These are phyloP conservation scores for Aspergillus neoniger DNA, from an alignment of 2,329 filamentous ascomycete species.

Conservation along the genomic window DNA sequence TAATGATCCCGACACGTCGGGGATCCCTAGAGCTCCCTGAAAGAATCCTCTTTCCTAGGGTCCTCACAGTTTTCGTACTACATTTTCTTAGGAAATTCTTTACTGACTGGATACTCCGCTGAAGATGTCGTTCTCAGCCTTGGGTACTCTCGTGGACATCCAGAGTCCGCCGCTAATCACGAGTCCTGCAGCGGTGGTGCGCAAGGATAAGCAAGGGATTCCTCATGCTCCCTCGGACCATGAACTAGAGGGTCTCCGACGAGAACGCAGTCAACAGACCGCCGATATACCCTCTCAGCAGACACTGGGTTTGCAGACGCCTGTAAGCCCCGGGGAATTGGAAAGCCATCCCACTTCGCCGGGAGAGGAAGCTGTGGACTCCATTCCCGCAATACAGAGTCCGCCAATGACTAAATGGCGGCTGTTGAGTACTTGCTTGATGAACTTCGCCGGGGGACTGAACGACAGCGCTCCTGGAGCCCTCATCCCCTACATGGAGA, in stretches of 20 bases:
- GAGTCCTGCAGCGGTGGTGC: slow-evolving; percentile 41
- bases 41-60: not conserved
- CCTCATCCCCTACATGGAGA: slow-evolving; percentile 78
- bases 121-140: slow-evolving; percentile 38
- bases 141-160: slow-evolving; percentile 47
- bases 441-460: slow-evolving; percentile 69
- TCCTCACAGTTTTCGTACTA: not conserved
- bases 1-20: not conserved
- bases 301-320: slow-evolving; percentile 8
- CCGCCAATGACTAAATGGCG: slow-evolving; percentile 65
- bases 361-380: slow-evolving; percentile 26
- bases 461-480: slow-evolving; percentile 77
- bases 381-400: slow-evolving; percentile 18
- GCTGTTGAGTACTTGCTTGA: slow-evolving; percentile 63
- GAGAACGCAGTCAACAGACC: not conserved
- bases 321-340: slow-evolving; percentile 26
- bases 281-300: not conserved
- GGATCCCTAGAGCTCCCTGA: not conserved
- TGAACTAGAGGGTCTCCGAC: slow-evolving; percentile 25
- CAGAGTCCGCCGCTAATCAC: slow-evolving; percentile 39
- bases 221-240: slow-evolving; percentile 24
- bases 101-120: not conserved
- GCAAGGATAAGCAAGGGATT: slow-evolving; percentile 26
- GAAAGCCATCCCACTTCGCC: slow-evolving; percentile 25
- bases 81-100: not conserved